Percentiles rank a stretch among this genome's conserved stretches.
Conservation (phyloP, 1,139 yeast species). For the Nakaseomyces sp. region DNA sequence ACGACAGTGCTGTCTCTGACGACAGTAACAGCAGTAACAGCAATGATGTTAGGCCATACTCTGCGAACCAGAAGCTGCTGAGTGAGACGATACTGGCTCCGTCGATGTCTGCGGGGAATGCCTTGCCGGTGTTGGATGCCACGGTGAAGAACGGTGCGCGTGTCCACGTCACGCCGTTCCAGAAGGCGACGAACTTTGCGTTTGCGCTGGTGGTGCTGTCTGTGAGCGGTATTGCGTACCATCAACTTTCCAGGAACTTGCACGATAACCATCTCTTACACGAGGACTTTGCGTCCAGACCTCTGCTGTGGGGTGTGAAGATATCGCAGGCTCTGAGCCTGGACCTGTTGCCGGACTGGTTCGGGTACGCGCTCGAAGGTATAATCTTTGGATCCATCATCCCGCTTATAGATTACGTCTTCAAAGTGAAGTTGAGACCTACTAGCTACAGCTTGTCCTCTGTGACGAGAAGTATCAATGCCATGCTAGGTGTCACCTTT, state of each 20-base stretch:
- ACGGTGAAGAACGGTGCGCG: not conserved
- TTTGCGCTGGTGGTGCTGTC: slow-evolving; percentile 34
- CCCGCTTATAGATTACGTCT: slow-evolving; percentile 47
- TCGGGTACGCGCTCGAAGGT: slow-evolving; percentile 47
- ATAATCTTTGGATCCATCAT: slow-evolving; percentile 52
- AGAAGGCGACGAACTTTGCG: slow-evolving; percentile 10
- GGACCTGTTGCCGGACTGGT: slow-evolving; percentile 28
- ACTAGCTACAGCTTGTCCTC: slow-evolving; percentile 29
- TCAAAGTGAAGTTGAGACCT: slow-evolving; percentile 12
- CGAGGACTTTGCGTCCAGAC: slow-evolving; percentile 31
- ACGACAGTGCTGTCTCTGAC: not conserved
- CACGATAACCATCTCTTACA: slow-evolving; percentile 42
- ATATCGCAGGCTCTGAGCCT: slow-evolving; percentile 17
- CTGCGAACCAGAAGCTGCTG: not conserved
- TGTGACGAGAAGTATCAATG: slow-evolving; percentile 55
- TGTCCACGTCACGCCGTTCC: slow-evolving; percentile 6
- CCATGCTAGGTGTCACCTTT: slow-evolving; percentile 75
- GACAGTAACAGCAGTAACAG: not conserved
- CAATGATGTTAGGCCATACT: not conserved
- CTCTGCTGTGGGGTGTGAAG: slow-evolving; percentile 28
- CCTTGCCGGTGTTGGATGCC: not conserved
- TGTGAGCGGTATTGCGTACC: slow-evolving; percentile 41
- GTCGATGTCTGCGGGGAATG: not conserved
- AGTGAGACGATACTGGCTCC: slow-evolving; percentile 2
- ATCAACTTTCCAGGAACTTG: slow-evolving; percentile 42